phyloP scores from a whole-genome alignment of 441 rosid species.

The Capsella rubella region DNA sequence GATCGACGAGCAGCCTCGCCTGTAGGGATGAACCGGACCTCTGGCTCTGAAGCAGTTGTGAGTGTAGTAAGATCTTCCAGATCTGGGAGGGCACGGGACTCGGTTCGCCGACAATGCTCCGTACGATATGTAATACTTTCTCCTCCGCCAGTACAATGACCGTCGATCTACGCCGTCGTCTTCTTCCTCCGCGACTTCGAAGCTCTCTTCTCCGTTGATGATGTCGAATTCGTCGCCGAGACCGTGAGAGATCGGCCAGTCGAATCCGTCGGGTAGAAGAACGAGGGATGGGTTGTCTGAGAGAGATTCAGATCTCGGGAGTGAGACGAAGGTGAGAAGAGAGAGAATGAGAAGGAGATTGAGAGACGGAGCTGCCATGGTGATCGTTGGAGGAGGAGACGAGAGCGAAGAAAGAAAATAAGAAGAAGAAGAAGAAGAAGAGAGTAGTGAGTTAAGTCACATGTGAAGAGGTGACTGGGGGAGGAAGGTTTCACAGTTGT shows the following conservation, averaged over 20 bases:
- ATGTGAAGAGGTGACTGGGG: conserved; percentile 43
- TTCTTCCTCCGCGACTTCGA: conserved; percentile 32
- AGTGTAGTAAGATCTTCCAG: conserved; percentile 93
- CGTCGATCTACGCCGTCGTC: conserved; percentile 55
- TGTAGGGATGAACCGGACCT: conserved; percentile 78
- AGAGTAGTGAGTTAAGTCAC: conserved; percentile 21
- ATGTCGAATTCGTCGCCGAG: conserved; percentile 35
- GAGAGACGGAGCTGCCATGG: conserved; percentile 52
- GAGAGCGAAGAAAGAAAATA: not conserved
- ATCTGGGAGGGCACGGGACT: conserved; percentile 88
- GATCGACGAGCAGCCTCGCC: conserved; percentile 76
- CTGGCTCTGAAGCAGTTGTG: conserved; percentile 71
- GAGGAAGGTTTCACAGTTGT: conserved; percentile 47
- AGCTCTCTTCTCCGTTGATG: conserved; percentile 47
- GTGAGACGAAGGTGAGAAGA: conserved; percentile 21
- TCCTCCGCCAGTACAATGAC: conserved; percentile 71
- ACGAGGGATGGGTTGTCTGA: conserved; percentile 51
- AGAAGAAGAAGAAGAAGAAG: not conserved
- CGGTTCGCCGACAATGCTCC: conserved; percentile 87
- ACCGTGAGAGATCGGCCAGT: conserved; percentile 56
- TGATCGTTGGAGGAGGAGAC: not conserved
- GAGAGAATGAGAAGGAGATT: conserved; percentile 25
- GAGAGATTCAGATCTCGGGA: conserved; percentile 39
- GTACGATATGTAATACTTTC: conserved; percentile 80
- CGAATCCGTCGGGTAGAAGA: conserved; percentile 50